A percentile compares a stretch with the other conserved stretches of the same genome.
Conservation (phyloP, 371 early-diverging fungal species). For the Mucor piriformis region DNA sequence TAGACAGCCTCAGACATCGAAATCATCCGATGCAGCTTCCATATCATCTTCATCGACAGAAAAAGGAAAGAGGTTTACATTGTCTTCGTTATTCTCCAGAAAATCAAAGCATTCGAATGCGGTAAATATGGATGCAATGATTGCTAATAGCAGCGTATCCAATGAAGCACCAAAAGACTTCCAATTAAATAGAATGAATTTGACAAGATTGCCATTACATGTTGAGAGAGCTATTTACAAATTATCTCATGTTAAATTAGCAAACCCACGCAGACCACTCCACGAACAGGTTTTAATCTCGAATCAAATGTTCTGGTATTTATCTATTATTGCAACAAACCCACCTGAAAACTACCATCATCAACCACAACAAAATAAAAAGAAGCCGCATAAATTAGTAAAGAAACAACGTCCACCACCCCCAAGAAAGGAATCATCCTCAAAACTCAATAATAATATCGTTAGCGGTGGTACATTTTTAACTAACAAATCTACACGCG, state of each 20-base stretch:
- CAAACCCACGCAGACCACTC: conserved; percentile 87
- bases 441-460: conserved; percentile 10
- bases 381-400: conserved; percentile 16
- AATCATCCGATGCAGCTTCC: conserved; percentile 6
- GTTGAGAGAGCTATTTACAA: conserved; percentile 89
- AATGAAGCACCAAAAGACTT: conserved; percentile 50
- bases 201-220: conserved; percentile 74
- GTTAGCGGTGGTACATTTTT: conserved; percentile 4
- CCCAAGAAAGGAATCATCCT: neutral
- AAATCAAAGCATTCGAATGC: conserved; percentile 13
- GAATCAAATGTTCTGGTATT: conserved; percentile 96
- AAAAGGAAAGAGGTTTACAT: conserved; percentile 21
- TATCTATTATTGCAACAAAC: conserved; percentile 63
- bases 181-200: conserved; percentile 61
- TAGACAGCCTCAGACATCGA: conserved; percentile 3
- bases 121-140: neutral
- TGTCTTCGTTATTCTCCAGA: conserved; percentile 33
- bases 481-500: neutral
- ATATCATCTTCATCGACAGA: neutral
- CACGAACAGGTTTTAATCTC: conserved; percentile 92
- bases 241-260: conserved; percentile 90
- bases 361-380: neutral
- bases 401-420: conserved; percentile 15
- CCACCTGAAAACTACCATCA: conserved; percentile 2
- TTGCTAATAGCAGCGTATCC: neutral